Evolutionary conservation across 148 eudicot genomes (phyloP), one percentile per base, ranked within the genome.

Genomic region (Diospyros kaki): DNA sequence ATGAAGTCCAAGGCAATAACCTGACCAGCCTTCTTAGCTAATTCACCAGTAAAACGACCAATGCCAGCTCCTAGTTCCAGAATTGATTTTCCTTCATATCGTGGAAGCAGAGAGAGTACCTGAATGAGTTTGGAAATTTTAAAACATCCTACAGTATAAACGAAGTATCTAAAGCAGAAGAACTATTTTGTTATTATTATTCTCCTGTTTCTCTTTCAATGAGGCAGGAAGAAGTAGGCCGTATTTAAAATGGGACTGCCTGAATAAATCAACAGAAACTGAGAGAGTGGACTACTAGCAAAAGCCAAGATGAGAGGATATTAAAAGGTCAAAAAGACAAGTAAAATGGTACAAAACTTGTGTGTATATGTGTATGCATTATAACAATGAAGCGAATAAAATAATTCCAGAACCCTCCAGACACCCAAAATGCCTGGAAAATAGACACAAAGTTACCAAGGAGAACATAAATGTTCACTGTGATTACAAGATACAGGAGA

Each of bases 31-130:
- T 78, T 88, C 77, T 89, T 75, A 67, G 94, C 98, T 65, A 96
- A 73, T 81, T 96, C 95, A 64, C 99, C 90, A 64, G 99, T 96
- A 81, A 96, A 96, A 69, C 98, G 98, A 77, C 99, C 99, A 79
- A 96, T 96, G 41, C 99, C 99, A 73, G 99, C 99, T 76, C 99
- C 99, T 9, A 96, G 94, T 84, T 96, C 98, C 62, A 96, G 86
- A 58, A 96, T 85, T 41, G 93, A 81, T 79, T 96, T 89, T 9
- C 98, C 98, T 81, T 93, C 94, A 75, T 83, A 89, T 58, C 94
- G 79, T 58, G 99, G 99, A 69, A 96, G 98, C 82, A 93, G 56
- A 69, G 97, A 82, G 56, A 96, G 90, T 56, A 96, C 89, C 99
- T 96, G 70, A 56, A 56, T 55, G 10, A 40, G 76, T 48, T 73